These are phyloP conservation scores for Lasiodiplodia citricola DNA, from an alignment of 2,329 filamentous ascomycete species.

Conservation along the genomic window DNA sequence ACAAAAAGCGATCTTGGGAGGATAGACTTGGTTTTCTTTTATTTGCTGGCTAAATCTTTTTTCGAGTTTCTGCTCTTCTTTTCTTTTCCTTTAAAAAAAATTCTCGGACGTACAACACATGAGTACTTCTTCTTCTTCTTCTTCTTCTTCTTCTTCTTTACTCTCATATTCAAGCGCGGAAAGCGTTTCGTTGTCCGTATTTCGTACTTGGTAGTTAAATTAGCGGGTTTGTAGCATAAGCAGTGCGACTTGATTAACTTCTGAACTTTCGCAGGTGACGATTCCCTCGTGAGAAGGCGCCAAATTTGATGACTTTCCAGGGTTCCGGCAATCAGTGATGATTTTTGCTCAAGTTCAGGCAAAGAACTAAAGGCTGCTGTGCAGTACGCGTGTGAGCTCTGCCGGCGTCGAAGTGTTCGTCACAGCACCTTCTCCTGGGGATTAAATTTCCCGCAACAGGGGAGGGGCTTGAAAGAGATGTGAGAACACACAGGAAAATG, in stretches of 20 bases:
- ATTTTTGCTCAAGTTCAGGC: no score
- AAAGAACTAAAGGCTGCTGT: no score
- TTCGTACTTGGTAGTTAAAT: not conserved
- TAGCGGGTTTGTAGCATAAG: not conserved
- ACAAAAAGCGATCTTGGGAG: not conserved
- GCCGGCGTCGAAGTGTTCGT: no score
- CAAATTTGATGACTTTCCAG: not conserved
- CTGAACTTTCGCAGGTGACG: not conserved
- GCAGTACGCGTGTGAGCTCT: no score
- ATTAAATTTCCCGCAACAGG: no score
- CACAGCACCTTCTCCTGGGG: no score
- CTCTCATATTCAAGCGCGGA: not conserved
- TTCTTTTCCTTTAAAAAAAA: not conserved
- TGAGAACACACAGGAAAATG: no score
- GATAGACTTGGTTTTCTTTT: not conserved
- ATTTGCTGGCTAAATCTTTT: not conserved
- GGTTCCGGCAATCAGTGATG: no score
- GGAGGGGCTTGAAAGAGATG: no score
- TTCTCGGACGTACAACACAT: not conserved
- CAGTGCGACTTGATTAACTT: not conserved
- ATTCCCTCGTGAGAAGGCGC: not conserved
- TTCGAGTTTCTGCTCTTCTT: not conserved
- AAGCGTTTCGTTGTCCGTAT: not conserved
- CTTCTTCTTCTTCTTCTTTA: not conserved
- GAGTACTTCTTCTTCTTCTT: not conserved